Evolutionary conservation across 768 basidiomycete species (phyloP).

Genomic region (Zangia roseola): DNA sequence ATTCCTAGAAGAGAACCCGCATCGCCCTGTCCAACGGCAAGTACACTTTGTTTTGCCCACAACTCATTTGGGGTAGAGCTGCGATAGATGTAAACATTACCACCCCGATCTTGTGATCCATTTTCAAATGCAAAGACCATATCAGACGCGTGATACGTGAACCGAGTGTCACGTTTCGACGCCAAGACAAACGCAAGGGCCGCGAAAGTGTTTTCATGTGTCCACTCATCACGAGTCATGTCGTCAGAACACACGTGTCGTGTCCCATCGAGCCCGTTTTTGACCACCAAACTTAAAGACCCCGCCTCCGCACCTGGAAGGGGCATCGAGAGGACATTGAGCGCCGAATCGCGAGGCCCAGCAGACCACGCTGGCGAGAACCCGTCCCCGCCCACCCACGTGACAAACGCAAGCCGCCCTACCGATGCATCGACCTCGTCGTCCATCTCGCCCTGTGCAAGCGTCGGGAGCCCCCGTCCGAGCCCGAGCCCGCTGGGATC

Average conservation of each 20-base stretch:
- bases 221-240: conserved; percentile 46
- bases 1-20: conserved; percentile 81
- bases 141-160: conserved; percentile 67
- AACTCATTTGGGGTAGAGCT: conserved; percentile 47
- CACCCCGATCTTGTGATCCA: conserved; percentile 61
- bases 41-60: conserved; percentile 77
- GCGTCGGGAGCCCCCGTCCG: conserved; percentile 70
- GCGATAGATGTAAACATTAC: conserved; percentile 87
- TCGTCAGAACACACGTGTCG: conserved; percentile 48
- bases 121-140: conserved; percentile 84
- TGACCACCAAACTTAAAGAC: conserved; percentile 54
- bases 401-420: conserved; percentile 62
- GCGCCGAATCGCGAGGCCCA: conserved; percentile 33
- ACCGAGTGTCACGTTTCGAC: conserved; percentile 86
- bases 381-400: conserved; percentile 63
- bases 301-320: conserved; percentile 50
- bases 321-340: conserved; percentile 66
- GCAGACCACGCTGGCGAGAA: conserved; percentile 42
- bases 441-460: conserved; percentile 88
- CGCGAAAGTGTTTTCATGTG: conserved; percentile 78
- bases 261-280: conserved; percentile 72
- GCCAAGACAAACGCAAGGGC: conserved; percentile 93
- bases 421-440: conserved; percentile 80
- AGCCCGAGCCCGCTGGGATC: conserved; percentile 63
- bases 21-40: conserved; percentile 68